Base-by-base conservation (phyloP, 1,284 basidiomycete genomes). In the Marasmius fiardii region DNA sequence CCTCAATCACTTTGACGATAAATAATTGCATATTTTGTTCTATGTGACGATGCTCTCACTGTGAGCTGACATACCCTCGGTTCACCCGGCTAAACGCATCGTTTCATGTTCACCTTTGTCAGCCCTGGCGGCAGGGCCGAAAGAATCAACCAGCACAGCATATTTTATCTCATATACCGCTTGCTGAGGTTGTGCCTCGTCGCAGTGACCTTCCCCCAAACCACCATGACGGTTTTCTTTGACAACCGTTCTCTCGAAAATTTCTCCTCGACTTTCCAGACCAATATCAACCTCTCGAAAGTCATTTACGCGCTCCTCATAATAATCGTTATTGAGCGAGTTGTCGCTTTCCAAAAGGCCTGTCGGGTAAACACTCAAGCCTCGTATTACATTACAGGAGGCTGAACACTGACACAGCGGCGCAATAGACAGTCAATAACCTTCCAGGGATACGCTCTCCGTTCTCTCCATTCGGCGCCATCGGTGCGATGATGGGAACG, bases 371-470 rank as follows among this genome's bases (percentile, higher is more conserved):
- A 16, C 16, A 41, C 16, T n/a, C 39, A 6, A 20, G 16, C 20
- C 11, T 41, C 4, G 39, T 20, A 7, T 41, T 14, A 7, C 14
- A 20, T 41, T 41, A 14, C 11, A 41, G 16, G 2, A 2, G 39
- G 8, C 4, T 41, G 3, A 2, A 2, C 20, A 16, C 14, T 41
- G 3, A 16, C 7, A 11, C 35, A 16, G 14, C 16, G 11, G 28
- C 5, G 10, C 5, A 31, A 35, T 16, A 63, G 61, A 16, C 44
- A 20, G 58, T 65, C 1, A 55, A 61, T 24, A 51, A 61, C 58
- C 55, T 65, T 20, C 65, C 63, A 21, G 67, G 67, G 20, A 59
- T 60, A 45, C 58, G 62, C 34, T 63, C 67, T 24, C 58, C 67
- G n/a, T 65, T 69, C 45, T 57, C 60, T 6, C 68, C 68, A 8